These are phyloP conservation scores for Clonostachys chloroleuca DNA, from an alignment of 2,329 filamentous ascomycete species.

Conservation along the genomic window DNA sequence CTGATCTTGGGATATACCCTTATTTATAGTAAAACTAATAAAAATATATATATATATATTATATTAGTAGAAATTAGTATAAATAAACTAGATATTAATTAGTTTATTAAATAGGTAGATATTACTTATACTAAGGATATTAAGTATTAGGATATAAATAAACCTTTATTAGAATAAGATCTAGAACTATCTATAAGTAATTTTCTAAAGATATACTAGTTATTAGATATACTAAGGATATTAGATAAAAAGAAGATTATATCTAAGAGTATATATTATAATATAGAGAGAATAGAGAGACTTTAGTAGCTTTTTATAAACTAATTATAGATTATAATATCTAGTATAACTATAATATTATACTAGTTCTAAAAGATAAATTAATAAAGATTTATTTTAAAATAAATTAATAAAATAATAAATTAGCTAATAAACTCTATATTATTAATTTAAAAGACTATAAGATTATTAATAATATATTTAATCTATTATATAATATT, in stretches of 20 bases:
- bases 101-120: neutral
- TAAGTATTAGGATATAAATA: neutral
- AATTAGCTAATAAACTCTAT: neutral
- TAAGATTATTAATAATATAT: neutral
- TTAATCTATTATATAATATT: neutral
- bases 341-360: neutral
- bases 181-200: neutral
- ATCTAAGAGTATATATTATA: too few relatives aligned
- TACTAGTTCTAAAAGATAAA: neutral
- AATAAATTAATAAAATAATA: neutral
- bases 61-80: neutral
- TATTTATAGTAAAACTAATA: too few relatives aligned
- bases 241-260: too few relatives aligned
- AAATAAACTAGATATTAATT: neutral
- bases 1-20: too few relatives aligned
- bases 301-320: neutral
- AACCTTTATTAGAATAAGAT: neutral
- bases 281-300: too few relatives aligned
- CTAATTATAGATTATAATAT: neutral
- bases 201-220: neutral
- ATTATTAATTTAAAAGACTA: neutral
- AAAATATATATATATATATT: too few relatives aligned
- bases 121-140: neutral
- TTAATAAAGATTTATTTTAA: neutral
- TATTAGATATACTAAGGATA: too few relatives aligned